These are phyloP conservation scores for Pichia sp. DNA, from an alignment of 1,139 yeast species.

Conservation along the genomic window DNA sequence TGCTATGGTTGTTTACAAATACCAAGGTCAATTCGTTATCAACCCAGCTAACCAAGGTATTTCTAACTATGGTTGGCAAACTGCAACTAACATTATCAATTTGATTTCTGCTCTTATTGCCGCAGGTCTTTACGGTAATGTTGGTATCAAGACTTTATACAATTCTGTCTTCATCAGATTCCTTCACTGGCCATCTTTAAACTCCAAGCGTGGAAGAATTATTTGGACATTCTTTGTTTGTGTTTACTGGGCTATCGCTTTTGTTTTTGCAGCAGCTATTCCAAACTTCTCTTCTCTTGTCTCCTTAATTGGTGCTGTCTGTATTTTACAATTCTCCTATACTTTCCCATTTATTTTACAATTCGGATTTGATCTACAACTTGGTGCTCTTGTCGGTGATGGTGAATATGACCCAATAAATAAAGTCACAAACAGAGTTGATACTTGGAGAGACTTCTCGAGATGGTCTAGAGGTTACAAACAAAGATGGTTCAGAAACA, in stretches of 20 bases:
- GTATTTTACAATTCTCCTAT: constrained; percentile 40
- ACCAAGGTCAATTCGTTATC: constrained; percentile 37
- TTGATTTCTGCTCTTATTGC: constrained; percentile 36
- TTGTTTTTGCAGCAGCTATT: constrained; percentile 44
- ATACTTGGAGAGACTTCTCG: constrained; percentile 29
- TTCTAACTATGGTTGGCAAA: constrained; percentile 32
- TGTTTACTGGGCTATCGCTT: constrained; percentile 38
- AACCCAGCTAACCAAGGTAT: constrained; percentile 40
- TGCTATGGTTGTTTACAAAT: constrained; percentile 37
- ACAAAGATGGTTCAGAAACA: constrained; percentile 17
- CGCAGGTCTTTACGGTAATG: constrained; percentile 38
- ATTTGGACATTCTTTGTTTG: constrained; percentile 33
- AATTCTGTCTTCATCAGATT: constrained; percentile 31
- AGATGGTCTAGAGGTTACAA: constrained; percentile 28
- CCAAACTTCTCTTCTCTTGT: constrained; percentile 45
- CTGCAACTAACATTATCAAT: constrained; percentile 34
- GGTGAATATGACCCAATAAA: constrained; percentile 30
- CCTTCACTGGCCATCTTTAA: constrained; percentile 31
- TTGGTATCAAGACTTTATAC: constrained; percentile 38
- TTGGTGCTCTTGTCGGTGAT: constrained; percentile 29
- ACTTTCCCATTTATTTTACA: constrained; percentile 38
- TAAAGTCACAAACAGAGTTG: constrained; percentile 27
- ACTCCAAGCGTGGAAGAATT: constrained; percentile 29
- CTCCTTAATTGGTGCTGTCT: constrained; percentile 44
- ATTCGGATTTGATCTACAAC: constrained; percentile 31